Evolutionary conservation across 805 yeast species (phyloP).

Genomic region (Wickerhamomyces alni): DNA sequence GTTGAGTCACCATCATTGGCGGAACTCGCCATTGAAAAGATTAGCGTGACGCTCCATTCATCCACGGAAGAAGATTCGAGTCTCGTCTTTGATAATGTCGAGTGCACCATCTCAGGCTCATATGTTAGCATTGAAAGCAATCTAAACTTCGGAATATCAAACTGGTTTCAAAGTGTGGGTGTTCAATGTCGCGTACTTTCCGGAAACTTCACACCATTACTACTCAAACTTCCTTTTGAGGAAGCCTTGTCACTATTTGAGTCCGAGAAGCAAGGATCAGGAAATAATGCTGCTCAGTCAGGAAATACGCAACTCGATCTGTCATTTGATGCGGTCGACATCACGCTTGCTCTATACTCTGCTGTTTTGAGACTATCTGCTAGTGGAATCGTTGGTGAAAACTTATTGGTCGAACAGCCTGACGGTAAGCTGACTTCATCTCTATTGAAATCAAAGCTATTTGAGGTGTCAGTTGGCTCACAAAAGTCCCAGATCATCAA

Average conservation of each 20-base stretch:
- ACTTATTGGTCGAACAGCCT: background rate
- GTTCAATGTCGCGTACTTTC: background rate
- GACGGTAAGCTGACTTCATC: background rate
- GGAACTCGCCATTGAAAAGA: slow-evolving; percentile 27
- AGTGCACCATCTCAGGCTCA: background rate
- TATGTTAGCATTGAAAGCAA: background rate
- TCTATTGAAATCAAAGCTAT: background rate
- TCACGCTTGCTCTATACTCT: background rate
- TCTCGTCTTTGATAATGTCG: background rate
- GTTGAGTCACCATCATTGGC: slow-evolving; percentile 1
- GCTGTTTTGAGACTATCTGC: background rate
- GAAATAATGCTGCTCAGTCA: too few species aligned
- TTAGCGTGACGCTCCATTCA: slow-evolving; percentile 3
- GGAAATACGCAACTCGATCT: background rate
- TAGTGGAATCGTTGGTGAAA: background rate
- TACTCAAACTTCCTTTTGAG: background rate
- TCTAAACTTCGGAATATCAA: background rate
- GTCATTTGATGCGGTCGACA: background rate
- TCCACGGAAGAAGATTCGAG: background rate
- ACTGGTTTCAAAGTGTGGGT: background rate
- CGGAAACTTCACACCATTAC: background rate
- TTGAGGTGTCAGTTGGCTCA: too few species aligned
- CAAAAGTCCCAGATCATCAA: too few species aligned
- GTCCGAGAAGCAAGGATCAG: too few species aligned
- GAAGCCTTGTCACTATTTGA: background rate